These are phyloP conservation scores for Lithohypha guttulata DNA, from an alignment of 2,329 filamentous ascomycete species.

Conservation along the genomic window DNA sequence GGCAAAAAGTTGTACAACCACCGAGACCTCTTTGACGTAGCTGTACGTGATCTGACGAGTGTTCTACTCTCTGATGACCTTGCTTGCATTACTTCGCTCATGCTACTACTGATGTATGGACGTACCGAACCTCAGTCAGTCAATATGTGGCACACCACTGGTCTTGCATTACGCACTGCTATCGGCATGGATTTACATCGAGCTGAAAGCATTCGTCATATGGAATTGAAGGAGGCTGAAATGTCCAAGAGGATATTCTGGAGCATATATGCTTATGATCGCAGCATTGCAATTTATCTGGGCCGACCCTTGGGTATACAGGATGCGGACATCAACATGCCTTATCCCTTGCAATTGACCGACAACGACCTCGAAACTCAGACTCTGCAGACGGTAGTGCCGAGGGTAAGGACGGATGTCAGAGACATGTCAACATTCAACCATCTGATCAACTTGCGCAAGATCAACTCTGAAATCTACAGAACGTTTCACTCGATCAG, in stretches of 20 bases:
- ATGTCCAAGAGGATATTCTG: constrained; percentile 25
- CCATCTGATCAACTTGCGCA: constrained; percentile 22
- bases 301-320: constrained; percentile 21
- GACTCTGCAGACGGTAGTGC: constrained; percentile 1
- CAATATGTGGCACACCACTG: constrained; percentile 22
- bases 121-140: constrained; percentile 23
- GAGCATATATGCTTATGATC: constrained; percentile 23
- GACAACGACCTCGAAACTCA: constrained; percentile 14
- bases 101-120: constrained; percentile 23
- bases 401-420: neutral
- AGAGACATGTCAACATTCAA: constrained; percentile 22
- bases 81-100: constrained; percentile 22
- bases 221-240: constrained; percentile 16
- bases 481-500: constrained; percentile 17
- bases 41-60: constrained; percentile 13
- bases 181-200: constrained; percentile 21
- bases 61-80: constrained; percentile 18
- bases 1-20: constrained; percentile 4
- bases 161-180: constrained; percentile 20
- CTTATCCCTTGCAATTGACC: constrained; percentile 15
- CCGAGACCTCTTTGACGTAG: constrained; percentile 11
- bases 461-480: constrained; percentile 21
- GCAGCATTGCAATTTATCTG: constrained; percentile 23
- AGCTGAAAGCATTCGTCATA: constrained; percentile 13
- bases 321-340: constrained; percentile 21